A percentile compares a stretch with the other conserved stretches of the same genome.
phyloP scores from a whole-genome alignment of 495 filamentous ascomycete species.

The Xylaria nigripes region DNA sequence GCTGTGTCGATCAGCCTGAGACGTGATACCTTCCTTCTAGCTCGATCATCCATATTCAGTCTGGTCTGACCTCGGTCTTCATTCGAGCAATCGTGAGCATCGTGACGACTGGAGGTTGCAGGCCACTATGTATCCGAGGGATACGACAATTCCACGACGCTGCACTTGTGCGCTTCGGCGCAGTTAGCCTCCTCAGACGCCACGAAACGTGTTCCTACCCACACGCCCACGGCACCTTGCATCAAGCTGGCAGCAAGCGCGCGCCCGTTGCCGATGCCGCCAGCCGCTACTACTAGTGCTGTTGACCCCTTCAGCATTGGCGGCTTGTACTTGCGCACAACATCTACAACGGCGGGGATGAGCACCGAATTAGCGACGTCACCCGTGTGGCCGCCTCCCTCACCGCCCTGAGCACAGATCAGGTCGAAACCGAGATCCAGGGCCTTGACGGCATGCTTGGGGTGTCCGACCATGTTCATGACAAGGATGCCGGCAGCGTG shows the following conservation, averaged over 20 bases:
- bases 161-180: constrained; percentile 68
- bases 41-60: no score
- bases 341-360: constrained; percentile 68
- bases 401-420: constrained; percentile 73
- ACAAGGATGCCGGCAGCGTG: constrained; percentile 69
- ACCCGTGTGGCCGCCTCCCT: constrained; percentile 74
- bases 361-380: constrained; percentile 65
- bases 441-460: constrained; percentile 80
- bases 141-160: no score
- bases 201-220: constrained; percentile 83
- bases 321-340: constrained; percentile 55
- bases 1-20: no score
- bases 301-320: constrained; percentile 37
- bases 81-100: no score
- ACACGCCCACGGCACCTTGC: constrained; percentile 67
- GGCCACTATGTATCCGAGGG: no score
- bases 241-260: constrained; percentile 62
- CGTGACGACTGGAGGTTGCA: no score
- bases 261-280: constrained; percentile 64
- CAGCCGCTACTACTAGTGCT: constrained; percentile 65
- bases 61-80: no score
- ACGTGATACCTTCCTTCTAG: no score
- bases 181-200: constrained; percentile 70
- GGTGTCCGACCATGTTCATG: constrained; percentile 95
- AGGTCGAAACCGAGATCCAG: constrained; percentile 74